A percentile compares a stretch with the other conserved stretches of the same genome.
phyloP scores from a whole-genome alignment of 75 land plant genomes.

The Ceratopteris richardii region DNA sequence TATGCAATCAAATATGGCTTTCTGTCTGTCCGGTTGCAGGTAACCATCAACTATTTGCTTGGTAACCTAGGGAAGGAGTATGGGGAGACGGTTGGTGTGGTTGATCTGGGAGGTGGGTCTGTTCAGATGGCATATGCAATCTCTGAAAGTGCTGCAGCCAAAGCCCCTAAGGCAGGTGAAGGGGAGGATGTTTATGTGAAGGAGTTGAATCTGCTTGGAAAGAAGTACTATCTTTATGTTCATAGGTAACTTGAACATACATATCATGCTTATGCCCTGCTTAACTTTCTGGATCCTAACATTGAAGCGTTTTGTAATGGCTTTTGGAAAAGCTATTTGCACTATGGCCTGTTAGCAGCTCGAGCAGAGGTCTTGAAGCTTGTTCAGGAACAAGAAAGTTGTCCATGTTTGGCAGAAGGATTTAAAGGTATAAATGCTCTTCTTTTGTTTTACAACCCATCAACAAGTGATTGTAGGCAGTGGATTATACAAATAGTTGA shows the following conservation, averaged over 20 bases:
- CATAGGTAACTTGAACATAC: conserved; percentile 52
- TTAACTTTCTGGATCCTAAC: not conserved
- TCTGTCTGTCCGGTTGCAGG: conserved; percentile 38
- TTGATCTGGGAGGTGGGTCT: conserved; percentile 99
- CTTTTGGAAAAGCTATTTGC: conserved; percentile 61
- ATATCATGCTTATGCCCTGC: not conserved
- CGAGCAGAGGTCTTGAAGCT: conserved; percentile 81
- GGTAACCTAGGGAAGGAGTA: conserved; percentile 66
- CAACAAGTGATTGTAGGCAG: too few species aligned
- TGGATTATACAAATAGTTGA: too few species aligned
- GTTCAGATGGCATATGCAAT: conserved; percentile 99
- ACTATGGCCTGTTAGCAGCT: conserved; percentile 89
- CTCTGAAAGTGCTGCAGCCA: conserved; percentile 64
- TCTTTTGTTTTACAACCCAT: too few species aligned
- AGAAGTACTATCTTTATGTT: conserved; percentile 73
- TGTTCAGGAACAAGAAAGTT: conserved; percentile 25
- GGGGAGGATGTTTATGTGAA: conserved; percentile 78
- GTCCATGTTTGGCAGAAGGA: conserved; percentile 62
- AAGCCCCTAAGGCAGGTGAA: conserved; percentile 46
- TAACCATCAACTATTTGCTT: conserved; percentile 85
- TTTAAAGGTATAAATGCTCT: conserved; percentile 45
- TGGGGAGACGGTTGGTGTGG: conserved; percentile 83
- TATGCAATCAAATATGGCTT: too few species aligned
- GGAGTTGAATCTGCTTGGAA: conserved; percentile 63
- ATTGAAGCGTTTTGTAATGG: not conserved